Base-by-base conservation (phyloP, 306 rosid genomes). In the Lathyrus sativus region DNA sequence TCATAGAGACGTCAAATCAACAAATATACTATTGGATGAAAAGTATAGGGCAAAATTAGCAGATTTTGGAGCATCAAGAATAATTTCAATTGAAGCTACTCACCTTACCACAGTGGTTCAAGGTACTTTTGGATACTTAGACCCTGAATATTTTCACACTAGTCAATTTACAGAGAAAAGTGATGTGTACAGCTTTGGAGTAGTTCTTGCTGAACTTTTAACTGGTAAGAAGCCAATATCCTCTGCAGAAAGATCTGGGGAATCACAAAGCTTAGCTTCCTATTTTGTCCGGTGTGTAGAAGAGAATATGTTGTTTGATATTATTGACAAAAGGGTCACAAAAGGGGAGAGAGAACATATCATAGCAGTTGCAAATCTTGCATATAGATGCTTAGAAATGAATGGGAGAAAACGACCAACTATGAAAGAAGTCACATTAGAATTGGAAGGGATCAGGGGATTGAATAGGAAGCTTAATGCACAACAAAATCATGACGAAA, bases 361-460 rank as follows among this genome's bases (percentile, higher is more conserved):
- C 26, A 7, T 53, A 5, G 74, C 2, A 9, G 81, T 81, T 66
- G 85, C 87, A 2, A 62, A 71, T 38, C 70, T 87, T 53, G 86
- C 84, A 4, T 37, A 42, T 6, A 76, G 81, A 53, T 84, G 89
- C 58, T 50, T 87, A 68, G 60, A 66, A 37, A 28, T 78, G 70
- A 76, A 69, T 10, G 89, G 92, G n/a, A 82, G 31, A 65, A 78
- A 67, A 4, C 78, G 87, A 8, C 89, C 92, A 10, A 77, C 76
- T 1, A 80, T 82, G 92, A 80, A 62, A 62, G 86, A 84, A 65
- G 85, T 82, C 0, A 72, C 79, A 1, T 62, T 65, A 3, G 85
- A 81, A 13, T 59, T 86, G 12, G 87, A 83, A 71, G 5, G 49
- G 44, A 67, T 80, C 8, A 60, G 55, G 6, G 72, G 50, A 15